phyloP scores from a whole-genome alignment of 129 eudicot species.

The Apium graveolens region DNA sequence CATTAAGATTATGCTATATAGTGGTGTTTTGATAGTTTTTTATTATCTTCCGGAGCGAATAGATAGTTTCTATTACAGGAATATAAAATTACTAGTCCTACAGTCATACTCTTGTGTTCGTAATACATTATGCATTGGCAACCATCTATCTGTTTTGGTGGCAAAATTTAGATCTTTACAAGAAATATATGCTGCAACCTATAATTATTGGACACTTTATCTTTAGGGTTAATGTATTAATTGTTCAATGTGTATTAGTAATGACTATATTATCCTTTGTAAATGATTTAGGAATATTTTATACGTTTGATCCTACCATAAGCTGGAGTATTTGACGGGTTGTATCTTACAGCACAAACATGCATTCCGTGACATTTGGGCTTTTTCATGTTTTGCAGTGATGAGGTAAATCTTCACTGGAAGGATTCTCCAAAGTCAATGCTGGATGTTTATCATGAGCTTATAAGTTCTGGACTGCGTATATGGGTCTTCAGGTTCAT shows the following conservation, averaged over 20 bases:
- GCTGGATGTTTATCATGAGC: conserved; percentile 71
- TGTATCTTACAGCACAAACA: conserved; percentile 1
- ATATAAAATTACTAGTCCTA: neutral
- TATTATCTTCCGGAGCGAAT: neutral
- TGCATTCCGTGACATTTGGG: neutral
- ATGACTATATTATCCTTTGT: neutral
- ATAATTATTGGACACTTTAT: neutral
- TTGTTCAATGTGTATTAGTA: neutral
- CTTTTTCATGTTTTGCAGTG: conserved; percentile 32
- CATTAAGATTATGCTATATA: neutral
- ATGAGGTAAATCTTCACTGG: conserved; percentile 48
- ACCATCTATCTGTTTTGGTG: neutral
- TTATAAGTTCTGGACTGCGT: conserved; percentile 71
- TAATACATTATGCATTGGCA: neutral
- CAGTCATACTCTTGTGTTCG: neutral
- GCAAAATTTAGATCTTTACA: neutral
- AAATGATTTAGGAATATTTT: neutral
- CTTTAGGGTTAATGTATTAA: neutral
- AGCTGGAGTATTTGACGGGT: neutral
- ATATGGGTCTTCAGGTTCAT: conserved; percentile 83
- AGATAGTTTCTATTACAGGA: neutral
- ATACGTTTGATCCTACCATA: neutral
- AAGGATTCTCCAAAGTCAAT: conserved; percentile 74
- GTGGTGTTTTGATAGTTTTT: neutral
- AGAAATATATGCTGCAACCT: conserved; percentile 2